phyloP scores from a whole-genome alignment of 192 early-diverging fungal species.

The Diversispora eburnea region DNA sequence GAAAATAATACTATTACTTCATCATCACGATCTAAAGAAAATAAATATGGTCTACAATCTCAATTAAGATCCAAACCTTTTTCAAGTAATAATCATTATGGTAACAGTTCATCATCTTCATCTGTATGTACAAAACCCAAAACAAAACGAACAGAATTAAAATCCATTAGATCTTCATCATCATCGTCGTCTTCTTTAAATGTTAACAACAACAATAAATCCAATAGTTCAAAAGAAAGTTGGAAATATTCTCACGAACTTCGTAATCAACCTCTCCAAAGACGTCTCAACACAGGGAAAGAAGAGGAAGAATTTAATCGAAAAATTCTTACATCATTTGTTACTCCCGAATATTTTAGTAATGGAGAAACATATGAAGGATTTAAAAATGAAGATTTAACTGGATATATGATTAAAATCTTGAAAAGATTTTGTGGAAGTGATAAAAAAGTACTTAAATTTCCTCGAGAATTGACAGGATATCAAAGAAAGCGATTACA shows the following conservation, averaged over 20 bases:
- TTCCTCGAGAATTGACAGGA: conserved; percentile 11
- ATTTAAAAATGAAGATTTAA: not conserved
- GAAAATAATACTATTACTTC: not conserved
- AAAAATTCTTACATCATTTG: conserved; percentile 15
- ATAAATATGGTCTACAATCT: too few relatives aligned
- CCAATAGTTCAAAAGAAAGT: not conserved
- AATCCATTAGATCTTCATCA: too few relatives aligned
- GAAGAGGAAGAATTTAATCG: conserved; percentile 24
- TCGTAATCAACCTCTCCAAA: conserved; percentile 11
- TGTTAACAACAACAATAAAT: not conserved
- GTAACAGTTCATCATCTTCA: not conserved
- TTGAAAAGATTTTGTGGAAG: conserved; percentile 21
- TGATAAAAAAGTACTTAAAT: conserved; percentile 24
- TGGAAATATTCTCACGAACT: conserved; percentile 27
- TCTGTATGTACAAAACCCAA: not conserved
- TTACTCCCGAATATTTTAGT: conserved; percentile 13
- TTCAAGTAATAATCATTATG: not conserved
- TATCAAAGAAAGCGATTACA: conserved; percentile 27
- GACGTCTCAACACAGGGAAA: conserved; percentile 19
- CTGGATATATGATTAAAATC: conserved; percentile 3
- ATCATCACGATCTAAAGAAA: not conserved
- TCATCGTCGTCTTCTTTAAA: too few relatives aligned
- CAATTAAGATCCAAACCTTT: not conserved
- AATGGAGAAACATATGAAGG: not conserved
- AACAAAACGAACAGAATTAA: too few relatives aligned